phyloP scores from a whole-genome alignment of 192 early-diverging fungal species.

The Dissophora globulifera region DNA sequence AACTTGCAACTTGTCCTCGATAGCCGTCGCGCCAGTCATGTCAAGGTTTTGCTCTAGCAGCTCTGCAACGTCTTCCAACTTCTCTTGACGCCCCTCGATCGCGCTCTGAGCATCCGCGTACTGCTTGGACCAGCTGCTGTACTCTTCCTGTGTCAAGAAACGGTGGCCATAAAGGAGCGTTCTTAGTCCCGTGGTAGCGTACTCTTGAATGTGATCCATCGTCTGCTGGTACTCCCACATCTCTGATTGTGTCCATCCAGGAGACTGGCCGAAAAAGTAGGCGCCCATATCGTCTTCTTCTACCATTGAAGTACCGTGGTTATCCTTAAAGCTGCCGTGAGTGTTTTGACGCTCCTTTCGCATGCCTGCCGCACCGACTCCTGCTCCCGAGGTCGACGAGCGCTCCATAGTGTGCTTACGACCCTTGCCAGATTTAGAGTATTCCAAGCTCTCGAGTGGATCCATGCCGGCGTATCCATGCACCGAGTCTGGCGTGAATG shows the following conservation, averaged over 20 bases:
- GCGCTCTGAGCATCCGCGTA: slow-evolving; percentile 77
- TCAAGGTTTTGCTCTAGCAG: slow-evolving; percentile 78
- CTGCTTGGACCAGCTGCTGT: slow-evolving; percentile 71
- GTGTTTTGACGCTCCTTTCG: background rate
- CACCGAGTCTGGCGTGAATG: slow-evolving; percentile 17
- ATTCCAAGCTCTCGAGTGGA: slow-evolving; percentile 38
- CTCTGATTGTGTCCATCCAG: slow-evolving; percentile 48
- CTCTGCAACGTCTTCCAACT: slow-evolving; percentile 70
- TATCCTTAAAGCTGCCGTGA: background rate
- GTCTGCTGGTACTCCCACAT: slow-evolving; percentile 69
- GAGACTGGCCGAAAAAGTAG: slow-evolving; percentile 50
- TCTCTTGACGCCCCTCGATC: slow-evolving; percentile 69
- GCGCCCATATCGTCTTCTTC: slow-evolving; percentile 32
- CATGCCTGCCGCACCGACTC: background rate
- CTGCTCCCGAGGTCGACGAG: slow-evolving; percentile 30
- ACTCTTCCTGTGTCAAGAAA: slow-evolving; percentile 70
- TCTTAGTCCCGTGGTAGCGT: slow-evolving; percentile 82
- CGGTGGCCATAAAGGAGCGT: slow-evolving; percentile 84
- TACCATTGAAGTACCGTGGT: background rate
- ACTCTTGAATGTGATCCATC: slow-evolving; percentile 74
- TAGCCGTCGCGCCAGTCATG: slow-evolving; percentile 87
- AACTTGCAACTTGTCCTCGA: slow-evolving; percentile 89
- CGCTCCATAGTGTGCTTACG: slow-evolving; percentile 5
- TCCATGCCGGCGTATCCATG: slow-evolving; percentile 25
- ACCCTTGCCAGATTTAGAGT: slow-evolving; percentile 23